phyloP scores from a whole-genome alignment of 305 asterid species.

The Fraxinus baroniana region DNA sequence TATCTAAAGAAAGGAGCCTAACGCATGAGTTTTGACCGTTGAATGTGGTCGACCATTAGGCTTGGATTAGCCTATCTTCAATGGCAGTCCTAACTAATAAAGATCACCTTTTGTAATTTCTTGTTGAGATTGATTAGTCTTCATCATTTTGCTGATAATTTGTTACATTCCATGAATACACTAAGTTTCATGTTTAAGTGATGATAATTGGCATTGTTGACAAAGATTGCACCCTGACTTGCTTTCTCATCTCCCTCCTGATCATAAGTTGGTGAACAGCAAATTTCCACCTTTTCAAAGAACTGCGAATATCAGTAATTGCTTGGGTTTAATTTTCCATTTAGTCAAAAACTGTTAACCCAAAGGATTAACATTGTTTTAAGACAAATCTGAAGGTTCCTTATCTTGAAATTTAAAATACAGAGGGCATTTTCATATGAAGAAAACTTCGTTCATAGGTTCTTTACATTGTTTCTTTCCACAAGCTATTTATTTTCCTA shows the following conservation, averaged over 20 bases:
- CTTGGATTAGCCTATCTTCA: too few species aligned
- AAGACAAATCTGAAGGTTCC: not conserved
- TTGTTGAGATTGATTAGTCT: not conserved
- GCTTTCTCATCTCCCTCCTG: not conserved
- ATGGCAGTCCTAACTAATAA: too few species aligned
- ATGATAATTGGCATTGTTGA: not conserved
- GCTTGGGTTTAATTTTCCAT: not conserved
- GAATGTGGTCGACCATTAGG: too few species aligned
- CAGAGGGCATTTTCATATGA: not conserved
- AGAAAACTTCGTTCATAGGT: not conserved
- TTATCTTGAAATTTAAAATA: not conserved
- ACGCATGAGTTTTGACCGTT: too few species aligned
- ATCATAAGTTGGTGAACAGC: not conserved
- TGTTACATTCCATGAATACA: not conserved
- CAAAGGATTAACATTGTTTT: not conserved
- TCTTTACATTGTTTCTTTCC: not conserved
- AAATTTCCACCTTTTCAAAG: not conserved
- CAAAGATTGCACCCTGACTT: not conserved
- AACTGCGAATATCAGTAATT: not conserved
- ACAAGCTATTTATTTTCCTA: constrained; percentile 10
- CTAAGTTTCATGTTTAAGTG: not conserved
- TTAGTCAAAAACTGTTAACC: not conserved
- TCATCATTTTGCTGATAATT: not conserved
- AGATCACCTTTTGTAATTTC: not conserved
- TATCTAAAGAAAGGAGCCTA: too few species aligned